phyloP scores from a whole-genome alignment of 306 rosid genomes.

The Ochetophila trinervis region DNA sequence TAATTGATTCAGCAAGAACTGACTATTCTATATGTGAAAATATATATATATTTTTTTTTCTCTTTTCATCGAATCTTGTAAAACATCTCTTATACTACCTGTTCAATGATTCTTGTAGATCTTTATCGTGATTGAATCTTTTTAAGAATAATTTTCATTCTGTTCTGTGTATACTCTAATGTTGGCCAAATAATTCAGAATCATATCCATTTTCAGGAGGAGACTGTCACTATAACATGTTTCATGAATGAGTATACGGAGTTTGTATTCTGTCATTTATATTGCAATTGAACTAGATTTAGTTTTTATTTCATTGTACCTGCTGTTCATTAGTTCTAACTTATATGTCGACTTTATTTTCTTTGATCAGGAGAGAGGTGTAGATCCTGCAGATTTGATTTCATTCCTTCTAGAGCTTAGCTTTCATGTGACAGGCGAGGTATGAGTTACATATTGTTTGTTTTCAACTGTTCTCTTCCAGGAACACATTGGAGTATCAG shows the following conservation, averaged over 20 bases:
- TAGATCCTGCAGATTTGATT: slow-evolving; percentile 85
- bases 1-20: too few species aligned
- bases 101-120: not conserved
- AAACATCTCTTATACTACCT: not conserved
- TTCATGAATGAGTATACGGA: too few species aligned
- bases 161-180: too few species aligned
- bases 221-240: too few species aligned
- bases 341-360: slow-evolving; percentile 5
- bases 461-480: slow-evolving; percentile 10
- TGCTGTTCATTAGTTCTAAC: slow-evolving; percentile 15
- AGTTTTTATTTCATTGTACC: not conserved
- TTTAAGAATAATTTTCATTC: too few species aligned
- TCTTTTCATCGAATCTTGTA: not conserved
- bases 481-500: too few species aligned
- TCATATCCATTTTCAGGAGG: too few species aligned
- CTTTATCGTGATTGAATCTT: not conserved
- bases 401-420: slow-evolving; percentile 94
- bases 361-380: slow-evolving; percentile 72
- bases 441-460: slow-evolving; percentile 29
- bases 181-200: too few species aligned
- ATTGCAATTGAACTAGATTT: slow-evolving; percentile 4
- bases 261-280: not conserved
- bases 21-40: too few species aligned
- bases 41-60: too few species aligned
- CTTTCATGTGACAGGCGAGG: slow-evolving; percentile 95